Evolutionary conservation across 768 basidiomycete species (phyloP), one percentile per base, ranked within the genome.

Genomic region (Russula sp.): DNA sequence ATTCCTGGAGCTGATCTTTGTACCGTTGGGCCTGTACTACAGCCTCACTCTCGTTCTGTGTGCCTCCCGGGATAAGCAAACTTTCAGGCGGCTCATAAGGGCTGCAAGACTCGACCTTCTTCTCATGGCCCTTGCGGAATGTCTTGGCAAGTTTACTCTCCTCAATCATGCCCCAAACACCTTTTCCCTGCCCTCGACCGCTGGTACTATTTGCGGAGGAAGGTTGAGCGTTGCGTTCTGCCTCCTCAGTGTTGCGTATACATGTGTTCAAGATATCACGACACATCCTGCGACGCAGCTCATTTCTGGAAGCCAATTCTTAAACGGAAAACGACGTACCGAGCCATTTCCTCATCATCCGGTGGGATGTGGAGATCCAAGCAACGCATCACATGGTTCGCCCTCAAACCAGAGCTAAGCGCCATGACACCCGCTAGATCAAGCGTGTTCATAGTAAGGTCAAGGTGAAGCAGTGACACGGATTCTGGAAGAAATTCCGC

Each of bases 401-500:
- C 82, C 70, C 90, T 90, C 53, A 99, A 75, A 0, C 94, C 91
- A 2, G 85, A 86, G 58, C 84, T 87, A 25, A 99, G 82, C 0
- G 97, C 97, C 84, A 98, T 87, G 4, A 97, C 88, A 18, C 92
- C 95, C 0, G 95, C 94, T 39, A 93, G 79, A 69, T 93, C 93
- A 36, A 98, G 75, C 7, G 78, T 73, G 71, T 96, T 96, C 67
- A 81, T 76, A 0, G 93, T 97, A 34, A 97, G 75, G 73, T 98
- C 97, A 57, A 99, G 84, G 72, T 98, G 95, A 0, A 98, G 78
- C 5, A 99, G 78, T 0, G 88, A 88, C 18, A 79, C 81, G 0
- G 90, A 87, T 71, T 98, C 95, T 0, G 95, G 94, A 0, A 98
- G 82, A 76, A 97, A 98, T 72, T 98, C 96, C 2, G 96, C 97